Conservation (phyloP, 1,284 basidiomycete genomes). For the Puccinia polysora region DNA sequence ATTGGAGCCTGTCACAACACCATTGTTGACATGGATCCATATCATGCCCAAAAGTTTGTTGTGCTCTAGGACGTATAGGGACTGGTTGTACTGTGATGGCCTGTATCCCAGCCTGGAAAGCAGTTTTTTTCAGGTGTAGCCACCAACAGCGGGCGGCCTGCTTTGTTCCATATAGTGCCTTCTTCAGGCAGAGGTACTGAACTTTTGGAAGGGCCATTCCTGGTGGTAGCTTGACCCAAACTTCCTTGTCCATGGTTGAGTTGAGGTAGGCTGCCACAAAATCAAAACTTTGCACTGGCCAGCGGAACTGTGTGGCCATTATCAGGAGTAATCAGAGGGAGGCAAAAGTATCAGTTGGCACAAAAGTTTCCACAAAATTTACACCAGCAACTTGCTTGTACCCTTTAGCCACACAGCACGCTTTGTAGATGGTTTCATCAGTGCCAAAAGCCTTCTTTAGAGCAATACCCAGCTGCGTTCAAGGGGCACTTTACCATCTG, state of each 20-base stretch:
- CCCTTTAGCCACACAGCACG: conserved; percentile 3
- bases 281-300: conserved; percentile 5
- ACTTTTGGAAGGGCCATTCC: not conserved
- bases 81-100: not conserved
- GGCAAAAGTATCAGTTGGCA: conserved; percentile 6
- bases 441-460: not conserved
- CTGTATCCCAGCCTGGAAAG: not conserved
- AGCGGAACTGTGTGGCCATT: not conserved
- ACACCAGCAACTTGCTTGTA: conserved; percentile 6
- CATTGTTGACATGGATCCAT: not conserved
- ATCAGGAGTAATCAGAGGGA: not conserved
- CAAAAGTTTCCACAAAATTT: conserved; percentile 1
- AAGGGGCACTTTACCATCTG: not conserved
- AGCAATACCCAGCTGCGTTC: not conserved
- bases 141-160: conserved; percentile 6
- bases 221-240: not conserved
- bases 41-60: not conserved
- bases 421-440: not conserved
- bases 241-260: not conserved
- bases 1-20: not conserved
- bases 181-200: not conserved
- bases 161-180: conserved; percentile 1
- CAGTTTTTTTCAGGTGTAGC: not conserved
- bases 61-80: not conserved
- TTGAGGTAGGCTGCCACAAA: conserved; percentile 10